Percentiles rank a stretch among this genome's conserved stretches.
Evolutionary conservation across 306 rosid species (phyloP).

Genomic region (Mimosa pudica): DNA sequence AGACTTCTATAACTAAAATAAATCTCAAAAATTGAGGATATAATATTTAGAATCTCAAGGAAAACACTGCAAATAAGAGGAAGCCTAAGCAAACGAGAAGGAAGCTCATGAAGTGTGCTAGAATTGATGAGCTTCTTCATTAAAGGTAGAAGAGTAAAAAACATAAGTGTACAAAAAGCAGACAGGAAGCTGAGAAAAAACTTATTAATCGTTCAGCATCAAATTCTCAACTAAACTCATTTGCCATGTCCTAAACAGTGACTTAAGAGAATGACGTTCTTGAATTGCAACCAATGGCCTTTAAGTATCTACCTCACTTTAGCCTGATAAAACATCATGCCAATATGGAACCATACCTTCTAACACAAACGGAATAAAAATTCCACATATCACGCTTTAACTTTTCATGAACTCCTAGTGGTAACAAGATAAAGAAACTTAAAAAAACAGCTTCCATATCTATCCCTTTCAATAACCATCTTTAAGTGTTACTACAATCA

Average conservation of each 20-base stretch:
- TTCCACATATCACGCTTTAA: neutral
- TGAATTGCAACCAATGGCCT: neutral
- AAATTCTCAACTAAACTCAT: neutral
- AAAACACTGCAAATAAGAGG: neutral
- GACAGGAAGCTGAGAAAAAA: neutral
- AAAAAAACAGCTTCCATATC: neutral
- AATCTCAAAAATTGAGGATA: neutral
- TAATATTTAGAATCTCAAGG: neutral
- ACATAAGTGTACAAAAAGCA: neutral
- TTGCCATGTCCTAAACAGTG: neutral
- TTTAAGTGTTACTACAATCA: too few relatives aligned
- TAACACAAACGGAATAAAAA: neutral
- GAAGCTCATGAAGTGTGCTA: too few relatives aligned
- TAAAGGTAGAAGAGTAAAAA: neutral
- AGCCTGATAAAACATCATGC: neutral
- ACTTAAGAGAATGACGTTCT: neutral
- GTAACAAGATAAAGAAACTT: constrained; percentile 11
- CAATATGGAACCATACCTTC: neutral
- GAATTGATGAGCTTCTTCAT: too few relatives aligned
- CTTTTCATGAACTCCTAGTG: neutral
- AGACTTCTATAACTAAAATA: neutral
- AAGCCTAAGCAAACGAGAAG: neutral
- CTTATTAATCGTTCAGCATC: neutral
- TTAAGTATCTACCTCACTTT: neutral
- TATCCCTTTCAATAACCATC: too few relatives aligned